Percentiles rank a stretch among this genome's conserved stretches.
Evolutionary conservation across 1,284 basidiomycete genomes (phyloP).

Genomic region (Malassezia slooffiae): DNA sequence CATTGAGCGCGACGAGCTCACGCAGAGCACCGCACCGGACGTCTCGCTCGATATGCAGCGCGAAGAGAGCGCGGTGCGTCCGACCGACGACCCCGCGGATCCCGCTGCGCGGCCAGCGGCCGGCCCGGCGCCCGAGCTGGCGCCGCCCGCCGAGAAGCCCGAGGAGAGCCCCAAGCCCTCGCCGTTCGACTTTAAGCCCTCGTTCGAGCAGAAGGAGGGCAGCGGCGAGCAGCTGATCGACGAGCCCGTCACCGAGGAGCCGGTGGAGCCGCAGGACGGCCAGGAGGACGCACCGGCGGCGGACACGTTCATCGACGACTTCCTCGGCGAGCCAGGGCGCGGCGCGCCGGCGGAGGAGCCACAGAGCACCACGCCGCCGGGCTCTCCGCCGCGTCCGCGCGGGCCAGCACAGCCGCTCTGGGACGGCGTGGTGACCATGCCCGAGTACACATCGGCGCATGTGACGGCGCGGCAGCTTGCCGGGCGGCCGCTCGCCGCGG

Average conservation of each 20-base stretch:
- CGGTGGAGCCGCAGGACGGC: constrained; percentile 5
- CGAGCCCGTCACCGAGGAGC: neutral
- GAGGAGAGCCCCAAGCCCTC: too few species aligned
- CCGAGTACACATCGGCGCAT: constrained; percentile 34
- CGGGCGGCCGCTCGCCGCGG: constrained; percentile 14
- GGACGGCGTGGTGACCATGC: constrained; percentile 43
- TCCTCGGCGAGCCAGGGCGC: constrained; percentile 26
- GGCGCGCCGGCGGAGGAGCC: too few species aligned
- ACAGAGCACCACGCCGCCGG: neutral
- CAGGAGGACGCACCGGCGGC: constrained; percentile 6
- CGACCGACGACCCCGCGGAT: too few species aligned
- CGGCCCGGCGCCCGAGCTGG: too few species aligned
- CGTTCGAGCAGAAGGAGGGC: neutral
- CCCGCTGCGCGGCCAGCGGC: too few species aligned
- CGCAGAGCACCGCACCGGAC: constrained; percentile 2
- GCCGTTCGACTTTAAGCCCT: too few species aligned
- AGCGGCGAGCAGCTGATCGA: neutral
- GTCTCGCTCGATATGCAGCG: constrained; percentile 13
- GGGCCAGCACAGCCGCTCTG: constrained; percentile 17
- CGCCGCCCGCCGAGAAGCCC: too few species aligned
- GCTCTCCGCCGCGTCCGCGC: neutral
- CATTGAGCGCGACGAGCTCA: constrained; percentile 36
- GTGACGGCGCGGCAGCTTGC: constrained; percentile 35
- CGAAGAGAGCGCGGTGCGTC: too few species aligned
- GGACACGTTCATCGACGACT: constrained; percentile 37